These are phyloP conservation scores for Heliophila coronopifolia DNA, from an alignment of 441 rosid species.

Conservation along the genomic window DNA sequence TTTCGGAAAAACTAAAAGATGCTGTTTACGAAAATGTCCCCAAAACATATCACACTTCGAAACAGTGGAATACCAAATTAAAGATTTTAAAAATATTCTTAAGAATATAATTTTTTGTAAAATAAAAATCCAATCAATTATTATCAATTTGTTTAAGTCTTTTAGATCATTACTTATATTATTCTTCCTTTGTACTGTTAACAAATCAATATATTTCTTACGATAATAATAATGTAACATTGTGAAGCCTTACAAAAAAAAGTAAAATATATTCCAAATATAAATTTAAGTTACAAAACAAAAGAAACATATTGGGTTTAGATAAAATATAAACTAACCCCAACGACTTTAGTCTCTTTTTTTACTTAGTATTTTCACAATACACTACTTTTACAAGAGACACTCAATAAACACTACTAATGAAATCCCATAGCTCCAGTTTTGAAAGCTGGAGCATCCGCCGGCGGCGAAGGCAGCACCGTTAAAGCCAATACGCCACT, in stretches of 20 bases:
- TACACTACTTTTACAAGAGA: slow-evolving; percentile 22
- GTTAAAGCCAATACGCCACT: slow-evolving; percentile 59
- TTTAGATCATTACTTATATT: too few species aligned
- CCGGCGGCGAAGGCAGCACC: slow-evolving; percentile 63
- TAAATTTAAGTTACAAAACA: slow-evolving; percentile 19
- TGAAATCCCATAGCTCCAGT: slow-evolving; percentile 36
- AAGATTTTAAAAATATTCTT: neutral
- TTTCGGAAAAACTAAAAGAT: too few species aligned
- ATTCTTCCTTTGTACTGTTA: too few species aligned
- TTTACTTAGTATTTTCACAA: slow-evolving; percentile 28
- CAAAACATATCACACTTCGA: too few species aligned
- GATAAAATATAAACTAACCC: slow-evolving; percentile 28
- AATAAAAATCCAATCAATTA: neutral
- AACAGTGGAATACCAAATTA: too few species aligned
- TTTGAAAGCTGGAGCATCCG: slow-evolving; percentile 38
- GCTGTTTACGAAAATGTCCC: too few species aligned
- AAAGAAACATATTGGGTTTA: slow-evolving; percentile 21
- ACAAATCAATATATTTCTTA: too few species aligned
- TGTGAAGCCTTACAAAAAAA: slow-evolving; percentile 10
- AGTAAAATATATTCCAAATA: slow-evolving; percentile 24
- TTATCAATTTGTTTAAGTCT: neutral
- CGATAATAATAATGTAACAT: too few species aligned
- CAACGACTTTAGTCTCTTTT: slow-evolving; percentile 8
- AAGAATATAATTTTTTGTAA: neutral
- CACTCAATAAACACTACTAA: too few species aligned